A percentile compares a stretch with the other conserved stretches of the same genome.
Conservation (phyloP, 257 asterid species). For the Ballota nigra region DNA sequence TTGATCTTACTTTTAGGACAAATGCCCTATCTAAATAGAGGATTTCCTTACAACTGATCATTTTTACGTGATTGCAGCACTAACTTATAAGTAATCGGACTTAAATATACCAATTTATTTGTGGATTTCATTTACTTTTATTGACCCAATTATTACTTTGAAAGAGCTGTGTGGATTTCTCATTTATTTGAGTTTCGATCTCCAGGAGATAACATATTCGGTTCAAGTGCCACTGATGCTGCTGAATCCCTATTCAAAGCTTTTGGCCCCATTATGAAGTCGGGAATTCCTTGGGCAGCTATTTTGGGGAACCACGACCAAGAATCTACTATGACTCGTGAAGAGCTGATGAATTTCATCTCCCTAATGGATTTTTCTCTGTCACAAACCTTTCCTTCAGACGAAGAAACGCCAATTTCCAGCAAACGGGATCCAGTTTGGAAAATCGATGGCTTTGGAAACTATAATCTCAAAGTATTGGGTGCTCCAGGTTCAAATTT, state of each 20-base stretch:
- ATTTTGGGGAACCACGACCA: conserved; percentile 95
- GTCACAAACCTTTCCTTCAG: conserved; percentile 74
- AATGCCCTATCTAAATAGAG: neutral
- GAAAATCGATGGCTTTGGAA: conserved; percentile 80
- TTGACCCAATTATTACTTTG: neutral
- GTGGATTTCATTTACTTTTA: neutral
- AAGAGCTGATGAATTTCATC: conserved; percentile 82
- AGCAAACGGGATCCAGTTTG: conserved; percentile 23
- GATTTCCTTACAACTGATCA: neutral
- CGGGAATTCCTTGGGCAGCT: conserved; percentile 91
- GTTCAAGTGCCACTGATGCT: conserved; percentile 79
- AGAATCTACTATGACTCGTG: conserved; percentile 92
- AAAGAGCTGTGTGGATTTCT: neutral
- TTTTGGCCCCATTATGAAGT: conserved; percentile 64
- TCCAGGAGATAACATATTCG: conserved; percentile 93
- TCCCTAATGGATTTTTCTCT: conserved; percentile 93
- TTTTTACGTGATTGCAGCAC: neutral
- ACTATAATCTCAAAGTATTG: conserved; percentile 63
- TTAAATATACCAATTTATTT: neutral
- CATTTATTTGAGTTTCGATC: conserved; percentile 15
- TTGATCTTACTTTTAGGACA: neutral
- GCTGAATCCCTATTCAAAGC: conserved; percentile 84
- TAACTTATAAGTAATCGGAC: neutral
- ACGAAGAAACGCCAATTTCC: conserved; percentile 29
- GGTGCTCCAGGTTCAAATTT: conserved; percentile 77